phyloP scores from a whole-genome alignment of 257 asterid species.

The Pogostemon cablin region DNA sequence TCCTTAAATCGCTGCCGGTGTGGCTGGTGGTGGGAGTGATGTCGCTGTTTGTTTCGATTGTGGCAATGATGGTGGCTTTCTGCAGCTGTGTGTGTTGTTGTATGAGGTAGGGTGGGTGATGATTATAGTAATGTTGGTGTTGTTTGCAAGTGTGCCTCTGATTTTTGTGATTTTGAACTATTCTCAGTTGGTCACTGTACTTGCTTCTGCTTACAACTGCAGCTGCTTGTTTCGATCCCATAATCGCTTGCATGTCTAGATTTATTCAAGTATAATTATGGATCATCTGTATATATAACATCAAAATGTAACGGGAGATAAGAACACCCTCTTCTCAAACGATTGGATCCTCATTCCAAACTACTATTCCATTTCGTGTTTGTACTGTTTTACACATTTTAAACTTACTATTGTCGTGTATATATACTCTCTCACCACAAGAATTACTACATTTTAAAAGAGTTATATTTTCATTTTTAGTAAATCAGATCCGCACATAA shows the following conservation, averaged over 20 bases:
- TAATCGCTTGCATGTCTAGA: not conserved
- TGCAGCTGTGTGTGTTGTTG: not conserved
- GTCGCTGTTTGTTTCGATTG: not conserved
- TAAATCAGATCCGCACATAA: too few species aligned
- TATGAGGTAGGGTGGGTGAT: not conserved
- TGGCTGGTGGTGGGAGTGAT: constrained; percentile 37
- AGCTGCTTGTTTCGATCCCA: not conserved
- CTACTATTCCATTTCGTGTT: too few species aligned
- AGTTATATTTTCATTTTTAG: too few species aligned
- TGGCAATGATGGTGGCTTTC: constrained; percentile 3
- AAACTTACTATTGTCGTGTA: too few species aligned
- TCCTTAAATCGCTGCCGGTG: constrained; percentile 36
- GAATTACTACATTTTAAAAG: too few species aligned
- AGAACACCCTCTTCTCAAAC: too few species aligned
- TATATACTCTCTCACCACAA: too few species aligned
- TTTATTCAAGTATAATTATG: too few species aligned
- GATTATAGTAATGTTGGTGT: not conserved
- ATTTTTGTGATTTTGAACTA: not conserved
- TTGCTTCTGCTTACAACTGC: not conserved
- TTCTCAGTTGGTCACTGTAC: not conserved
- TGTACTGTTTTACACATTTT: too few species aligned
- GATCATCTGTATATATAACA: too few species aligned
- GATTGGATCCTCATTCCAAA: too few species aligned
- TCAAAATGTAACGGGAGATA: too few species aligned
- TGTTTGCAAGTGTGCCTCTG: not conserved